phyloP scores from a whole-genome alignment of 2,329 filamentous ascomycete species.

The Neonectria punicea region DNA sequence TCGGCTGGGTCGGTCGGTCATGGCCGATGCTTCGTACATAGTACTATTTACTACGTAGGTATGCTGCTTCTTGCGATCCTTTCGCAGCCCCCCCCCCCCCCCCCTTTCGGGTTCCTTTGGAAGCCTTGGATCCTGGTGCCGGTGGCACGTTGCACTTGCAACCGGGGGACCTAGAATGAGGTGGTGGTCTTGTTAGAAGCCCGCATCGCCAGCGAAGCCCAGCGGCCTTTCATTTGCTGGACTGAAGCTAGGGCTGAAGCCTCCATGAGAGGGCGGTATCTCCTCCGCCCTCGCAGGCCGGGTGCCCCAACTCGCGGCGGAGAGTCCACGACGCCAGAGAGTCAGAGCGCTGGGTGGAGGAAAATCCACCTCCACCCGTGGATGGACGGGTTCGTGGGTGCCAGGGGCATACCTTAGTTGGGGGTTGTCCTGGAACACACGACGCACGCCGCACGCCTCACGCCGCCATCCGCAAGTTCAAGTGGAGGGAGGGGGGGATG shows the following conservation, averaged over 20 bases:
- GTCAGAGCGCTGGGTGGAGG: conserved; percentile 3
- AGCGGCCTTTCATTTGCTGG: background rate
- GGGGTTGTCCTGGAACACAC: conserved; percentile 8
- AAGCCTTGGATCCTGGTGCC: conserved; percentile 15
- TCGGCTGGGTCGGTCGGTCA: conserved; percentile 15
- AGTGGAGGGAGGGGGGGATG: conserved; percentile 16
- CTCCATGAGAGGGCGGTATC: conserved; percentile 15
- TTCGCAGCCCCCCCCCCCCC: background rate
- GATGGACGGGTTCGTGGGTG: conserved; percentile 18
- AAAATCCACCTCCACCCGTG: conserved; percentile 5
- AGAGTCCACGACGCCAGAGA: conserved; percentile 2
- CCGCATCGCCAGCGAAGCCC: conserved; percentile 9
- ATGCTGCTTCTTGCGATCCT: conserved; percentile 1
- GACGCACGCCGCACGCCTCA: conserved; percentile 14
- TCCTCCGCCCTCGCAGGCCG: conserved; percentile 1
- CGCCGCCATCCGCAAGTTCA: conserved; percentile 17
- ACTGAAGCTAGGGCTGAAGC: conserved; percentile 20
- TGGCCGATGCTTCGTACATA: conserved; percentile 4
- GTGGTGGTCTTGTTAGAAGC: conserved; percentile 1
- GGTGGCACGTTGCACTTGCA: conserved; percentile 25
- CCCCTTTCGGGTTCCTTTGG: conserved; percentile 2
- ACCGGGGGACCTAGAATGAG: conserved; percentile 3
- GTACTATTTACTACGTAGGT: background rate
- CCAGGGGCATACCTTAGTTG: conserved; percentile 16
- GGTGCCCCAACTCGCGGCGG: conserved; percentile 7